Base-by-base conservation (phyloP, 2,329 filamentous ascomycete genomes). In the Penicillium freii region DNA sequence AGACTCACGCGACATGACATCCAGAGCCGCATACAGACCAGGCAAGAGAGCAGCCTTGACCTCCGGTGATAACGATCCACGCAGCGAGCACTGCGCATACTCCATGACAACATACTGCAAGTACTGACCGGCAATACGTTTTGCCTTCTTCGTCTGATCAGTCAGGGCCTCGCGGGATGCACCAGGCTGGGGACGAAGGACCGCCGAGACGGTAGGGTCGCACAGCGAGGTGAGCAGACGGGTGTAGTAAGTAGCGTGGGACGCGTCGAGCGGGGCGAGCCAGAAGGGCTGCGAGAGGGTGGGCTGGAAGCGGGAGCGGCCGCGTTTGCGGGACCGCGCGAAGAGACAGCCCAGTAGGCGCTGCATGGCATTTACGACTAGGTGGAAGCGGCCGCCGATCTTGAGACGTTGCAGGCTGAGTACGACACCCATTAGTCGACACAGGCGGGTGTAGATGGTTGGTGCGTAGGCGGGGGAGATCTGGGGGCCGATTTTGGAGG, bases 201-300 rank as follows among this genome's bases (percentile, higher is more conserved):
- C 80, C 1, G 82, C 79, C 0, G 82, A 83, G 45, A 83, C 79
- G 0, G 84, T 84, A 0, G 85, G 85, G 52, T 84, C 83, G 73
- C 83, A 85, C 50, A 87, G 79, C 0, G 82, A 80, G n/a, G 81
- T 81, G 23, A 87, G 77, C 9, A 87, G 72, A 10, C 83, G 80
- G 1, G 82, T 78, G 62, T 81, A 84, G 40, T 79, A 75, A 1
- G 75, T 71, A 2, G 80, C 81, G 56, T 82, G 81, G 19, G 75
- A 71, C 17, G 74, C 64, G 10, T 71, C 69, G 29, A 79, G 73
- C 6, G 67, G 67, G 11, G 66, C 66, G 39, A 71, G 68, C 71
- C 72, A 75, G 60, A 66, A 68, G 10, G 71, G 69, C 23, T 72
- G 69, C 4, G 66, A 63, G 23, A 68, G 61, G 25, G 64, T 63